Percentiles rank a stretch among this genome's conserved stretches.
These are phyloP conservation scores for Pyrrhoderma noxium DNA, from an alignment of 1,284 basidiomycete species.

Conservation along the genomic window DNA sequence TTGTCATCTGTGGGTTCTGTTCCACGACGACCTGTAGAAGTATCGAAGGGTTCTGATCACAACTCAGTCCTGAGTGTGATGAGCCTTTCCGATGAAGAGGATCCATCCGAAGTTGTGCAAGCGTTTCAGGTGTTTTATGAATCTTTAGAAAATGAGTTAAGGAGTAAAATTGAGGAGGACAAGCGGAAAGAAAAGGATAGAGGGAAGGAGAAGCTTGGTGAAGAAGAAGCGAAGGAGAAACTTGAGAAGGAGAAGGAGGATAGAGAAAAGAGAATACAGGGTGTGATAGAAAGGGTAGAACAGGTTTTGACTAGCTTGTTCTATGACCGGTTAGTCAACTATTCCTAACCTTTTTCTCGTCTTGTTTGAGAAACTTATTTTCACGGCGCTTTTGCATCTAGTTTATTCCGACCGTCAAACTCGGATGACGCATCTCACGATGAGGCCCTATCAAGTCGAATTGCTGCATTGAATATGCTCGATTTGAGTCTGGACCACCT, in stretches of 20 bases:
- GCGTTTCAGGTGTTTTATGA: conserved; percentile 71
- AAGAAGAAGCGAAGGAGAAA: no score
- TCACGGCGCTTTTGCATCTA: conserved; percentile 27
- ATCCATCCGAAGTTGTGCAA: conserved; percentile 37
- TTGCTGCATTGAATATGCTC: conserved; percentile 85
- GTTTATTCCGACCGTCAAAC: conserved; percentile 55
- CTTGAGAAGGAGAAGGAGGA: conserved; percentile 23
- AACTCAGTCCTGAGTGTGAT: conserved; percentile 6
- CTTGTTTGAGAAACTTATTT: conserved; percentile 24
- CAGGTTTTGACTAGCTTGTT: conserved; percentile 59
- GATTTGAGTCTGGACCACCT: conserved; percentile 84
- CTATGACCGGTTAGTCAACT: conserved; percentile 51
- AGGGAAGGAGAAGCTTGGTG: conserved; percentile 9
- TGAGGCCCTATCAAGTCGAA: conserved; percentile 78
- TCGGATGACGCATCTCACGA: conserved; percentile 83
- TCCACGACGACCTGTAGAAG: background rate
- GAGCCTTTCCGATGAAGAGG: background rate
- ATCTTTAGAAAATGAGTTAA: conserved; percentile 48
- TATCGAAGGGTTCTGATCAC: conserved; percentile 10
- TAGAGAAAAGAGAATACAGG: conserved; percentile 39
- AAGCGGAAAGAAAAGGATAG: conserved; percentile 27
- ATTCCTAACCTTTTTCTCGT: conserved; percentile 28
- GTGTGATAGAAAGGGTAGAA: conserved; percentile 69
- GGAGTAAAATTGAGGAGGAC: conserved; percentile 22
- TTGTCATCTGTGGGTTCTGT: conserved; percentile 32